phyloP scores from a whole-genome alignment of 1,284 basidiomycete species.

The Fomes fomentarius region DNA sequence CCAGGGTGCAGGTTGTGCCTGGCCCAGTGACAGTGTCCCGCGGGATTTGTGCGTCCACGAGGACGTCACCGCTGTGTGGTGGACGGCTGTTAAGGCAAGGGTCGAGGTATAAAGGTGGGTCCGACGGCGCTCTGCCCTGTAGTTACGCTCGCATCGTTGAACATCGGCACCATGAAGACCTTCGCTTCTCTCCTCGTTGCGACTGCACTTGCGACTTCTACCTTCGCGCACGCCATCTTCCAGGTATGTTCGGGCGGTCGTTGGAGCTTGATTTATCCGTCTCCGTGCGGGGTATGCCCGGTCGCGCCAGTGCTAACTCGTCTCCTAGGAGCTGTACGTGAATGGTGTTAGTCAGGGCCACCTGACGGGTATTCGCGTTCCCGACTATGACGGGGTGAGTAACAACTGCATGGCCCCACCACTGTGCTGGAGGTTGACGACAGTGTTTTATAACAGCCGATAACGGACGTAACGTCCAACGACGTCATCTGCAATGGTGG shows the following conservation, averaged over 20 bases:
- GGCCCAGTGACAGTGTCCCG: conserved; percentile 2
- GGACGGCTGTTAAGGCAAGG: not conserved
- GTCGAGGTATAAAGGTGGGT: conserved; percentile 17
- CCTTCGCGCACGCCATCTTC: conserved; percentile 50
- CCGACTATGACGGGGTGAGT: conserved; percentile 53
- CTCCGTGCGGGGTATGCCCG: not conserved
- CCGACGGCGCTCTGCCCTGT: not conserved
- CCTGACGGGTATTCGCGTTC: conserved; percentile 48
- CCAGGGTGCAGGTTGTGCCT: conserved; percentile 7
- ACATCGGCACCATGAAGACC: conserved; percentile 21
- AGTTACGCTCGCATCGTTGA: conserved; percentile 4
- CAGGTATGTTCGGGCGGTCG: conserved; percentile 36
- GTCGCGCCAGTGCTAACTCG: not conserved
- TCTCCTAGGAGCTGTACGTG: conserved; percentile 43
- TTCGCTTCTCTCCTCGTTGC: conserved; percentile 32
- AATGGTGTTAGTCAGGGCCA: conserved; percentile 55
- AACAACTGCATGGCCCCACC: too few relatives aligned
- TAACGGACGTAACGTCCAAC: conserved; percentile 56
- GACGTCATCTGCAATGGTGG: conserved; percentile 64
- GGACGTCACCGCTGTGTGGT: too few relatives aligned
- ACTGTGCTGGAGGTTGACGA: too few relatives aligned
- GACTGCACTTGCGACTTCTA: conserved; percentile 31
- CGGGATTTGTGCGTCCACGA: conserved; percentile 3
- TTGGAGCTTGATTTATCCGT: not conserved
- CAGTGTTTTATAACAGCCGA: conserved; percentile 42